phyloP scores from a whole-genome alignment of 2,329 filamentous ascomycete genomes.

The Colletotrichum godetiae region DNA sequence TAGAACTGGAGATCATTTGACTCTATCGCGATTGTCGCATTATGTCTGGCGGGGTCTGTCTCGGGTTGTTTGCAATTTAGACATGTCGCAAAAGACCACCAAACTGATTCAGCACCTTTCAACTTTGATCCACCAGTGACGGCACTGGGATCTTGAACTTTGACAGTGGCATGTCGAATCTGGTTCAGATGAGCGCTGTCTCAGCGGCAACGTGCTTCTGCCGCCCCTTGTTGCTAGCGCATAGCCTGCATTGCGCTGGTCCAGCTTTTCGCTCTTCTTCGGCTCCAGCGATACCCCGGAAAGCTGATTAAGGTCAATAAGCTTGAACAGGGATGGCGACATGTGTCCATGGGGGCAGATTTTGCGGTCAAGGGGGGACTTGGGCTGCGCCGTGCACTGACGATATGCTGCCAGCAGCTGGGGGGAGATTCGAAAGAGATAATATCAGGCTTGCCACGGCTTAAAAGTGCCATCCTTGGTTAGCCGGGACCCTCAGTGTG shows the following conservation, averaged over 20 bases:
- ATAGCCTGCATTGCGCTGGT: background rate
- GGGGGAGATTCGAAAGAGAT: background rate
- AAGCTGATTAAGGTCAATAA: conserved; percentile 3
- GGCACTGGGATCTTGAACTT: background rate
- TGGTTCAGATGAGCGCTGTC: background rate
- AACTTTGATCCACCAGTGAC: conserved; percentile 4
- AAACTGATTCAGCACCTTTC: background rate
- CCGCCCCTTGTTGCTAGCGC: background rate
- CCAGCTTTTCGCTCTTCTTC: background rate
- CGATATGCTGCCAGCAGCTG: background rate
- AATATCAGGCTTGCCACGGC: background rate
- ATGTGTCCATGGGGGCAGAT: background rate
- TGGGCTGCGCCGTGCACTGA: background rate
- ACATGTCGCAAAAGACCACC: background rate
- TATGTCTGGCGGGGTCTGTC: background rate
- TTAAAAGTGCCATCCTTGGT: background rate
- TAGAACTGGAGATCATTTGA: conserved; percentile 3
- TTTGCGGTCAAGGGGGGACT: background rate
- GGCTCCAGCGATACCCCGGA: conserved; percentile 21
- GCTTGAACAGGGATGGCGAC: background rate
- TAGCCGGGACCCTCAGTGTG: background rate
- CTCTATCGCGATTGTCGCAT: background rate
- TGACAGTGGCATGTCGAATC: background rate
- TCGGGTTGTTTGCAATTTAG: background rate
- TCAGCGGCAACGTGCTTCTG: background rate